A percentile compares a stretch with the other conserved stretches of the same genome.
Evolutionary conservation across 2,329 filamentous ascomycete genomes (phyloP).

Genomic region (Penicillium sp.): DNA sequence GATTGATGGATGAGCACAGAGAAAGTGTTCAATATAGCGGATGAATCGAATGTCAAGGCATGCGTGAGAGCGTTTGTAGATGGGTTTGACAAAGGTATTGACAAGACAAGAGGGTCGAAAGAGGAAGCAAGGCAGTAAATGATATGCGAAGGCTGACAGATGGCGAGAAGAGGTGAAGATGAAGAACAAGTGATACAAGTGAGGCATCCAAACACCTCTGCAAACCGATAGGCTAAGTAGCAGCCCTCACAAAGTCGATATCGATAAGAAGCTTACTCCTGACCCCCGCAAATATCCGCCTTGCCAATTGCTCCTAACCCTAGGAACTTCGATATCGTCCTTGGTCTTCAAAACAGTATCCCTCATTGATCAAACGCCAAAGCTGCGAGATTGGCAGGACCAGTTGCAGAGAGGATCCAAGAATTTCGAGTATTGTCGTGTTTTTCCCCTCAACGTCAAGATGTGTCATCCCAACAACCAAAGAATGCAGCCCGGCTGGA

Average conservation of each 20-base stretch:
- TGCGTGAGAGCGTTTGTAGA: not conserved
- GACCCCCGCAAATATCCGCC: not conserved
- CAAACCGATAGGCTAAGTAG: not conserved
- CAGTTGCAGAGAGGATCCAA: not conserved
- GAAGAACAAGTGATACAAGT: not conserved
- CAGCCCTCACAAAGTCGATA: not conserved
- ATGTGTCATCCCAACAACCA: not conserved
- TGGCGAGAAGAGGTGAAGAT: not conserved
- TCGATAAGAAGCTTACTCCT: not conserved
- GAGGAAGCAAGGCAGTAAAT: not conserved
- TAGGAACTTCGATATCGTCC: not conserved
- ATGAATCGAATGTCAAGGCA: not conserved
- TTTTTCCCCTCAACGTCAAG: not conserved
- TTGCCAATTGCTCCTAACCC: not conserved
- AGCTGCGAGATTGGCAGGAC: not conserved
- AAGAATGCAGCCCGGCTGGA: no score
- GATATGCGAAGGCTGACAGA: not conserved
- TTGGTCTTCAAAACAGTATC: not conserved
- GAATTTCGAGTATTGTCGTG: not conserved
- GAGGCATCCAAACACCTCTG: not conserved
- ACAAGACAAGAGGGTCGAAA: not conserved
- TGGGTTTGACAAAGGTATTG: not conserved
- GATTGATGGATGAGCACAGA: not conserved
- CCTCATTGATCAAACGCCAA: not conserved
- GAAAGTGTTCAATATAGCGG: not conserved